Percentiles rank a stretch among this genome's conserved stretches.
Conservation (phyloP, 345 rosid genomes). For the Triadica sebifera region DNA sequence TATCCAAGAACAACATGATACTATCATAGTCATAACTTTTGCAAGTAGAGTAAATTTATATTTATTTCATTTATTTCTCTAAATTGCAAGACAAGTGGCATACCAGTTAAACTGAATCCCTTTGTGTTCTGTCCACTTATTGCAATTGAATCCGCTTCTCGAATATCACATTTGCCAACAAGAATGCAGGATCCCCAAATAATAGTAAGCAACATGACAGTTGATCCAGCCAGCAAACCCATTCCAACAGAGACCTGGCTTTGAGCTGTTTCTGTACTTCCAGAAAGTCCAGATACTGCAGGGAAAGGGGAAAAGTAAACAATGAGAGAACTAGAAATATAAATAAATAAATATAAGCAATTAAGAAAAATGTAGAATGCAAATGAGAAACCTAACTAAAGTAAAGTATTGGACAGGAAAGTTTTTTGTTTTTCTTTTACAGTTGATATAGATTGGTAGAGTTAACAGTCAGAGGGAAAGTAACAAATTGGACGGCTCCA, state of each 20-base stretch:
- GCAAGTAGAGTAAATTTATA: not conserved
- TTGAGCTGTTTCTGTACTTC: conserved; percentile 38
- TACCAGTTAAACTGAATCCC: conserved; percentile 25
- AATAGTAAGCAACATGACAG: conserved; percentile 43
- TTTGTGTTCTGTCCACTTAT: conserved; percentile 12
- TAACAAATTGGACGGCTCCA: not conserved
- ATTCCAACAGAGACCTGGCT: conserved; percentile 42
- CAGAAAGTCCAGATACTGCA: conserved; percentile 46
- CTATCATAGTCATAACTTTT: not conserved
- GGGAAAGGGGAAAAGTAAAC: not conserved
- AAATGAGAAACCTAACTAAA: not conserved
- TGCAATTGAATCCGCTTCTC: conserved; percentile 14
- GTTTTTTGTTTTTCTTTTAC: not conserved
- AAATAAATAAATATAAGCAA: not conserved
- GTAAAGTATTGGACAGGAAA: not conserved
- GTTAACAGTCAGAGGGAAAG: not conserved
- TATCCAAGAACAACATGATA: not conserved
- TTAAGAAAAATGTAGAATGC: not conserved
- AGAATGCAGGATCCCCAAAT: conserved; percentile 49
- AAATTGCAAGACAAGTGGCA: not conserved
- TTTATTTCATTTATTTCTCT: not conserved
- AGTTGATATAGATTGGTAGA: not conserved
- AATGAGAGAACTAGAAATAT: not conserved
- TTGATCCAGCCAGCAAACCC: conserved; percentile 50
- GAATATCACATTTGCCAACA: conserved; percentile 31